phyloP scores from a whole-genome alignment of 371 early-diverging fungal species.

The Circinella umbellata region DNA sequence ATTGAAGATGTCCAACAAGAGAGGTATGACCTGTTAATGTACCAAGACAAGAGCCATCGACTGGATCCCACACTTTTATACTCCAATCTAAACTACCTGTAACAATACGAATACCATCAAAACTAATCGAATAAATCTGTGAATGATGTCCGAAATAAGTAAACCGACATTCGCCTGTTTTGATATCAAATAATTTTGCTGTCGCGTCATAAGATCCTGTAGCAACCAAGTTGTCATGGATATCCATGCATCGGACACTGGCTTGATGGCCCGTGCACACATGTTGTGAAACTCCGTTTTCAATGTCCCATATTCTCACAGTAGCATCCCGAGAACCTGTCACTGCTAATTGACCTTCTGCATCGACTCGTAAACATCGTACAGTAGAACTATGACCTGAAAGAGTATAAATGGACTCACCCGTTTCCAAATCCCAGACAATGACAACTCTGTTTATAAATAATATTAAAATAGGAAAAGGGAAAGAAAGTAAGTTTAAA shows the following conservation, averaged over 20 bases:
- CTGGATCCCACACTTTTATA: slow-evolving; percentile 70
- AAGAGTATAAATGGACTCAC: slow-evolving; percentile 70
- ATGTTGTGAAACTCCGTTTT: slow-evolving; percentile 62
- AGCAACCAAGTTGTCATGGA: slow-evolving; percentile 72
- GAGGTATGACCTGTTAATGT: slow-evolving; percentile 80
- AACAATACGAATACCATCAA: slow-evolving; percentile 63
- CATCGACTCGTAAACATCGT: slow-evolving; percentile 78
- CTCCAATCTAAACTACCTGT: slow-evolving; percentile 80
- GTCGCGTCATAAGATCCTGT: slow-evolving; percentile 91
- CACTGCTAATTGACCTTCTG: slow-evolving; percentile 58
- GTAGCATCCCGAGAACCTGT: slow-evolving; percentile 92
- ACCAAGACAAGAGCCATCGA: slow-evolving; percentile 56
- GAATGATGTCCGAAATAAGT: slow-evolving; percentile 70
- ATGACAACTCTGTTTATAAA: slow-evolving; percentile 61
- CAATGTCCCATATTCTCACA: slow-evolving; percentile 80
- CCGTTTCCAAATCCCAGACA: slow-evolving; percentile 86
- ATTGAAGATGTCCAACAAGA: slow-evolving; percentile 75
- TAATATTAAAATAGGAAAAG: slow-evolving; percentile 7
- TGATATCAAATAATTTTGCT: slow-evolving; percentile 84
- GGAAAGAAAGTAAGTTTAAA: no score
- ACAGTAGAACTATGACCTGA: slow-evolving; percentile 90
- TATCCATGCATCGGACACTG: slow-evolving; percentile 82
- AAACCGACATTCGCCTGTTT: slow-evolving; percentile 69
- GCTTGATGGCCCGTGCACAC: slow-evolving; percentile 78
- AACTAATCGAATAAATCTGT: slow-evolving; percentile 70